Conservation (phyloP, 1,284 basidiomycete genomes). For the Ganoderma sinense region DNA sequence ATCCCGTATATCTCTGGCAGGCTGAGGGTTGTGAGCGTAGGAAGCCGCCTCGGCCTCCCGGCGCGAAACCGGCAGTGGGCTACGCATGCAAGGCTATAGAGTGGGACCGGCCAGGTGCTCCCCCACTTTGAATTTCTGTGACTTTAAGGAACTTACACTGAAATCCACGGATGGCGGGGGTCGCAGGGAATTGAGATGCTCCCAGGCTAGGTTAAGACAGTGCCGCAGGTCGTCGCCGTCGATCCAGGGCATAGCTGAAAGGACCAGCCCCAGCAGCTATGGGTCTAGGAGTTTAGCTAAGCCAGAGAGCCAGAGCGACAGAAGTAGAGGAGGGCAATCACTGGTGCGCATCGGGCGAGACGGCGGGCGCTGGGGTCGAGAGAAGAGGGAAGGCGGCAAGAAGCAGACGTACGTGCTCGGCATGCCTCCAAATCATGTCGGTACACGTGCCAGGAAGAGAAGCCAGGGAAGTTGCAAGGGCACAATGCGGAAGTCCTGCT, state of each 20-base stretch:
- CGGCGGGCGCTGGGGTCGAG: not conserved
- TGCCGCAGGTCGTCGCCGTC: not conserved
- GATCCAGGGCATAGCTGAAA: not conserved
- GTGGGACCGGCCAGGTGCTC: constrained; percentile 11
- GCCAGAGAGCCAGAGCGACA: not conserved
- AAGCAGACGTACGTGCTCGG: not conserved
- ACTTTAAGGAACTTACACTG: not conserved
- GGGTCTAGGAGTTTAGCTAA: too few species aligned
- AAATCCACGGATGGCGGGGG: not conserved
- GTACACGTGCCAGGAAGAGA: too few species aligned
- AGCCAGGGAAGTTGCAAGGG: too few species aligned
- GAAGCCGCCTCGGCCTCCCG: not conserved
- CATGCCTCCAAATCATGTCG: not conserved
- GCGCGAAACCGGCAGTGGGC: constrained; percentile 2
- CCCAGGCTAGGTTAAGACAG: not conserved
- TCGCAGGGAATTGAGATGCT: not conserved
- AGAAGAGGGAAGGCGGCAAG: not conserved
- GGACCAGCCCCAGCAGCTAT: not conserved
- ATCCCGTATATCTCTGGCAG: constrained; percentile 7
- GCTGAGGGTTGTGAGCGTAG: not conserved
- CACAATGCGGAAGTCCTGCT: not conserved
- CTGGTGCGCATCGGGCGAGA: too few species aligned
- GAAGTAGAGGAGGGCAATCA: not conserved
- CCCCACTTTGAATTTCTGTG: not conserved
- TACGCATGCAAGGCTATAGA: constrained; percentile 8